These are phyloP conservation scores for Calcarisporium arbuscula DNA, from an alignment of 2,329 filamentous ascomycete species.

Conservation along the genomic window DNA sequence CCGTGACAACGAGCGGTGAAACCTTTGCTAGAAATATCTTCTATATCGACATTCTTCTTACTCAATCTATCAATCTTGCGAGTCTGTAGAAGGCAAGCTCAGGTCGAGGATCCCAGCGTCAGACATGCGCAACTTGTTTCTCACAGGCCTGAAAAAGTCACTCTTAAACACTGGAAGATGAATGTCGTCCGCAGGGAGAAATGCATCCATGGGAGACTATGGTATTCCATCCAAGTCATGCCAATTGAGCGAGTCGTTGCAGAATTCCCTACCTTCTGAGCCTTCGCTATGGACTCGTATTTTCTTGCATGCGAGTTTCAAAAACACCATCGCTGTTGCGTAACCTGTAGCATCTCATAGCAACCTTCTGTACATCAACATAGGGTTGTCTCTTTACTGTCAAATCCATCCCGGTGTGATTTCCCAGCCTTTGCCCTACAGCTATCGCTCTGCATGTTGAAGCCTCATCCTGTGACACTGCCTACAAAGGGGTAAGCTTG, in stretches of 20 bases:
- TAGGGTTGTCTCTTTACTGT: too few relatives aligned
- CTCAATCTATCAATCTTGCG: too few relatives aligned
- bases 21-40: too few relatives aligned
- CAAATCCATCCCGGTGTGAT: constrained; percentile 54
- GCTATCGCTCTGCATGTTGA: constrained; percentile 4
- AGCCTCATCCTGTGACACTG: neutral
- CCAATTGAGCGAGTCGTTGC: neutral
- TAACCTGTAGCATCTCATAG: too few relatives aligned
- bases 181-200: neutral
- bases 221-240: too few relatives aligned
- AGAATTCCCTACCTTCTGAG: neutral
- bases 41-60: neutral
- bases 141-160: neutral
- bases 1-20: too few relatives aligned
- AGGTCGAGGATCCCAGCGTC: neutral
- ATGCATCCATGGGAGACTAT: constrained; percentile 1
- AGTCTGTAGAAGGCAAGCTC: too few relatives aligned
- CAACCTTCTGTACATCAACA: too few relatives aligned
- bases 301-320: constrained; percentile 19
- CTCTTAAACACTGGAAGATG: neutral
- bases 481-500: constrained; percentile 4
- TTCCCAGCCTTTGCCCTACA: constrained; percentile 11
- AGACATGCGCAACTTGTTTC: constrained; percentile 2
- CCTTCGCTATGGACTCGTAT: constrained; percentile 1
- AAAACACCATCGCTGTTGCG: constrained; percentile 36